Evolutionary conservation across 352 stramenopile species (phyloP).

Genomic region (Pythium insidiosum): DNA sequence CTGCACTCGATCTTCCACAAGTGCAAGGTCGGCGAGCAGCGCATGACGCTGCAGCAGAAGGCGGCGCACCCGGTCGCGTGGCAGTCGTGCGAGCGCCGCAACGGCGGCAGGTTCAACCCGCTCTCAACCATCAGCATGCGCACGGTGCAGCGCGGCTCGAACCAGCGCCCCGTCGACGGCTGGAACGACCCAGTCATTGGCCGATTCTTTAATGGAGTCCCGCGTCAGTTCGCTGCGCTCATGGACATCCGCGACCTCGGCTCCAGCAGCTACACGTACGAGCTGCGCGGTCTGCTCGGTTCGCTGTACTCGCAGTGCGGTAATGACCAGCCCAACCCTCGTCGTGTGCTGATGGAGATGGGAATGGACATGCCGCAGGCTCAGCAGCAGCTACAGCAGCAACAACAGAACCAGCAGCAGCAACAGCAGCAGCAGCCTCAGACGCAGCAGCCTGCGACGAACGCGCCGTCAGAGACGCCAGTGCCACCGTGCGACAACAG

Average conservation of each 20-base stretch:
- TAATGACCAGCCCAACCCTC: neutral
- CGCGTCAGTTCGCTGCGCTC: conserved; percentile 5
- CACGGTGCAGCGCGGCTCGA: conserved; percentile 2
- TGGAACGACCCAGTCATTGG: conserved; percentile 3
- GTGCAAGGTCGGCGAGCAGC: conserved; percentile 36
- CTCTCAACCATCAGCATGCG: conserved; percentile 15
- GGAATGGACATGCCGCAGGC: no score
- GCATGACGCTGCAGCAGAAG: conserved; percentile 41
- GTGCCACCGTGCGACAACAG: no score
- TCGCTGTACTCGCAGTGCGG: conserved; percentile 12
- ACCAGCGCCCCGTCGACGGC: conserved; percentile 9
- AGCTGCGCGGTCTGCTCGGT: conserved; percentile 9
- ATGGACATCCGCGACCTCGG: conserved; percentile 11
- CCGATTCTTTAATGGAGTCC: conserved; percentile 10
- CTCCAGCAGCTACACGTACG: conserved; percentile 15
- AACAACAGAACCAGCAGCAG: neutral
- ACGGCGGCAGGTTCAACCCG: conserved; percentile 28
- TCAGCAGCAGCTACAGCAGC: conserved; percentile 1
- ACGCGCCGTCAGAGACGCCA: neutral
- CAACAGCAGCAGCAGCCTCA: neutral
- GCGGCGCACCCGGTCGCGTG: conserved; percentile 28
- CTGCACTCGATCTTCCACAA: conserved; percentile 74
- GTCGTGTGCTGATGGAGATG: neutral
- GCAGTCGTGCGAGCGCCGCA: conserved; percentile 33
- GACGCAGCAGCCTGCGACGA: neutral